Percentiles rank a stretch among this genome's conserved stretches.
Conservation (phyloP, 2,329 filamentous ascomycete species). For the Pseudogymnoascus sp. region DNA sequence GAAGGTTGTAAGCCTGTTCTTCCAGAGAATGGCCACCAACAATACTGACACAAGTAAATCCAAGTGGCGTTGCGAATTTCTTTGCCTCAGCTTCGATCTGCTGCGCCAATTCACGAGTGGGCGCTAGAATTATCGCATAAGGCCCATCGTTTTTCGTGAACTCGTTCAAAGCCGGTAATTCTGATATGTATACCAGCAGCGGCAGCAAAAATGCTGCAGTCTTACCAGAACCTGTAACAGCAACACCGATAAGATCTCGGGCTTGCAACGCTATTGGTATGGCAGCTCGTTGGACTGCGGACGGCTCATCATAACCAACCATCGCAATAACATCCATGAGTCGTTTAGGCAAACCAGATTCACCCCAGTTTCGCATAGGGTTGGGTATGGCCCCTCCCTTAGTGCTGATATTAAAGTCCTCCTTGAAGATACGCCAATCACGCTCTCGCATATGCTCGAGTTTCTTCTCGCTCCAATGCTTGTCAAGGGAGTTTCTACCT, state of each 20-base stretch:
- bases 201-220: conserved; percentile 92
- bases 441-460: conserved; percentile 91
- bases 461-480: conserved; percentile 93
- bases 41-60: conserved; percentile 91
- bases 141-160: conserved; percentile 88
- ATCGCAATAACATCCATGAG: conserved; percentile 74
- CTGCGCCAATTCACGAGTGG: conserved; percentile 93
- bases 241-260: conserved; percentile 94
- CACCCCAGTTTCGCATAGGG: conserved; percentile 90
- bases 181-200: conserved; percentile 87
- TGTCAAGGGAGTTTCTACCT: conserved; percentile 69
- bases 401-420: conserved; percentile 93
- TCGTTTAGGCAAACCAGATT: conserved; percentile 70
- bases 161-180: conserved; percentile 77
- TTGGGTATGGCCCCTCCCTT: conserved; percentile 90
- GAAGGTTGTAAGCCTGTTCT: conserved; percentile 82
- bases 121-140: conserved; percentile 93
- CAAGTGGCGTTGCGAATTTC: conserved; percentile 85
- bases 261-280: conserved; percentile 92
- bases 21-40: conserved; percentile 96
- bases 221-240: conserved; percentile 96
- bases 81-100: conserved; percentile 92
- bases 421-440: conserved; percentile 99
- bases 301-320: conserved; percentile 87
- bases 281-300: conserved; percentile 84